Evolutionary conservation across 371 early-diverging fungal species (phyloP).

Genomic region (Coelomomyces lativittatus): DNA sequence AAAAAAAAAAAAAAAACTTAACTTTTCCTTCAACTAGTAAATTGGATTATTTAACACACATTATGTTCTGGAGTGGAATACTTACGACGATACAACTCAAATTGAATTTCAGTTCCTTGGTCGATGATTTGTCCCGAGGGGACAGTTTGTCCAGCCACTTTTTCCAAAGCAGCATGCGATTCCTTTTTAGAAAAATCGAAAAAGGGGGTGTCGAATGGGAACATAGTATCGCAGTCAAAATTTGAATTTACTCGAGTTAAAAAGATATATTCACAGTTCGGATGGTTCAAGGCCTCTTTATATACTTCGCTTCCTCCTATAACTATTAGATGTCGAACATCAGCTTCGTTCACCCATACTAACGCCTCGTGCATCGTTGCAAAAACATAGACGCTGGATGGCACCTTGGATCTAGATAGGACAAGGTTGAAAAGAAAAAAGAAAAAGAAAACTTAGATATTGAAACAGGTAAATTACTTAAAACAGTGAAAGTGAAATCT

Average conservation of each 20-base stretch:
- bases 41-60: no score
- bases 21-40: no score
- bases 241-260: slow-evolving; percentile 36
- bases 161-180: slow-evolving; percentile 18
- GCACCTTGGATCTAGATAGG: not conserved
- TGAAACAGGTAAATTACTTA: not conserved
- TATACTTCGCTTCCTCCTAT: slow-evolving; percentile 53
- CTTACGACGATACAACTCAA: not conserved
- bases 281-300: slow-evolving; percentile 20
- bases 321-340: slow-evolving; percentile 19
- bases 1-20: no score
- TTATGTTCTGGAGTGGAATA: no score
- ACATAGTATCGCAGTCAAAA: slow-evolving; percentile 45
- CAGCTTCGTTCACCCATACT: slow-evolving; percentile 4
- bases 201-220: slow-evolving; percentile 24
- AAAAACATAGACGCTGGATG: slow-evolving; percentile 1
- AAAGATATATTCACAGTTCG: slow-evolving; percentile 30
- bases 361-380: slow-evolving; percentile 29
- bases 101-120: not conserved
- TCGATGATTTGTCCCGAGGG: slow-evolving; percentile 9
- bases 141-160: slow-evolving; percentile 14
- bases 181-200: slow-evolving; percentile 5
- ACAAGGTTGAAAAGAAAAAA: not conserved
- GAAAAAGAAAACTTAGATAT: not conserved
- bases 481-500: not conserved